Evolutionary conservation across 257 asterid species (phyloP), one percentile per base, ranked within the genome.

Genomic region (Coffea eugenioides): DNA sequence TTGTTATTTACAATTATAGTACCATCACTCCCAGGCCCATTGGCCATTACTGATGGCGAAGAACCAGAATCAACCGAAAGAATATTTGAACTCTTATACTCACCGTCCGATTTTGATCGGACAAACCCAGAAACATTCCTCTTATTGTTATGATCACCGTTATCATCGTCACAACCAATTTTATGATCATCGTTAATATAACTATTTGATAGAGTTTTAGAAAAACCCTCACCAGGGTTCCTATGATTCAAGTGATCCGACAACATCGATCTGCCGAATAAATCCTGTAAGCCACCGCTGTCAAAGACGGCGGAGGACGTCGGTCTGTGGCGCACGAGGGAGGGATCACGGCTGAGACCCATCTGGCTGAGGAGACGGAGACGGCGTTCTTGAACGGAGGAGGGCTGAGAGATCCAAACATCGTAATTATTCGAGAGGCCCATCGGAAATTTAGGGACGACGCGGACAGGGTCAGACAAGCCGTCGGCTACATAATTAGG

Each of bases 371-470:
- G 91, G 74, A 95, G 94, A 52, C 86, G 89, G 65, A 89, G 64
- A 43, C 99, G 98, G 66, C 99, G 97, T 88, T 93, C 93, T 76
- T 92, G 92, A 81, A 95, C 93, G 39, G 99, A 93, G 66, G 91
- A 86, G 15, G 99, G 99, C 76, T 84, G 90, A 75, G 98, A 93
- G 89, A 88, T 88, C 99, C 99, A 95, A 49, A 95, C 87, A 84
- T 93, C 98, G 83, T 93, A 95, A 88, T 88, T 90, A 12, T 76
- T 82, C 20, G 87, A 85, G 65, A 89, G 92, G 0, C 87, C 90
- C 71, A 21, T 73, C 2, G 96, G 97, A 82, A 91, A 94, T 49
- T 80, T 84, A 43, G 92, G 94, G 11, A 86, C 83, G 15, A 87
- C 82, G 15, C 81, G 82, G 80, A 75, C 59, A 25, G 77, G 82